Base-by-base conservation (phyloP, 805 yeast species). In the Candida quercuum region DNA sequence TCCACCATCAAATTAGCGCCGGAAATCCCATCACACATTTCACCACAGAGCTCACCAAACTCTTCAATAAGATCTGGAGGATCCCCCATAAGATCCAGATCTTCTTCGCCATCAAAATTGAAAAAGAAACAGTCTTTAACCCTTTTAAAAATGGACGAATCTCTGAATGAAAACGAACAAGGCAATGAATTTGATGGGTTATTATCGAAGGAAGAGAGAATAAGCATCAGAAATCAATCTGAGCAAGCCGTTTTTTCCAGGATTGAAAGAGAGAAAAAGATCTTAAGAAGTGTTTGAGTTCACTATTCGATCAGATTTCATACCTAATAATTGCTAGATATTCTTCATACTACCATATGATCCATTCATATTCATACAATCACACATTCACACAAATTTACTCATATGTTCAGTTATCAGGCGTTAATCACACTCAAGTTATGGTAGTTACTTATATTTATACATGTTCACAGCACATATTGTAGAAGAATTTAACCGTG, bases 41-140 rank as follows among this genome's bases (percentile, higher is more conserved):
- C 30, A 19, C n/a, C 22, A 25, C 9, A 22, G 11, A 22, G 11
- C 24, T n/a, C 36, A 24, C n/a, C 32, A 6, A 13, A 29, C 16
- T 21, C 41, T 14, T 46, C 50, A 26, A 35, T 52, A 14, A 40
- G 42, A 25, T 14, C 44, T n/a, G n/a, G n/a, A n/a, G n/a, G n/a
- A n/a, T n/a, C n/a, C n/a, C n/a, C n/a, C n/a, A n/a, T n/a, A 18
- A 46, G 57, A 44, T 52, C 57, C 15, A 42, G 55, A 36, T 46
- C 56, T 6, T 14, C 48, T 6, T 49, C 58, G 2, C 54, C 52
- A 8, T 38, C 33, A n/a, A 54, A 49, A 38, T 39, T 52, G 30
- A 54, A 43, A 33, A 55, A 49, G 46, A 54, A 53, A 35, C 59
- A 40, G 27, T 47, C 52, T 10, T 48, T 49, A 52, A 55, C 55